Conservation (phyloP, 2,329 filamentous ascomycete species). For the Neophaeococcomyces mojaviensis region DNA sequence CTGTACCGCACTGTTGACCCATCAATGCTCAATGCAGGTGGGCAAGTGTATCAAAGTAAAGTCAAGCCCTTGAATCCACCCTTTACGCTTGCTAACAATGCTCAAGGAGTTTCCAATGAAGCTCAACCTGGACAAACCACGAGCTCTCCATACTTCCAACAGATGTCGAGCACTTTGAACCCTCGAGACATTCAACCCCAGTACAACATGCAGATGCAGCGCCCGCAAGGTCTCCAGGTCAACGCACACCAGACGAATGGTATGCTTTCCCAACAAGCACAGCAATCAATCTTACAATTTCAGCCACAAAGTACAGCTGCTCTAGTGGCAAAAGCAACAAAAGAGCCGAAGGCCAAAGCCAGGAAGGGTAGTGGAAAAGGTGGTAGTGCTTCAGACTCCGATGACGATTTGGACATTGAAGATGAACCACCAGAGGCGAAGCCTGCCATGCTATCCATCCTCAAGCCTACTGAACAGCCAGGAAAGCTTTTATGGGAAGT, state of each 20-base stretch:
- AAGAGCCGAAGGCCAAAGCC: conserved; percentile 19
- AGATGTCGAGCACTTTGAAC: conserved; percentile 9
- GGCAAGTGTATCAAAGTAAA: conserved; percentile 2
- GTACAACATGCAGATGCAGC: conserved; percentile 16
- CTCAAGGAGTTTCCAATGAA: conserved; percentile 9
- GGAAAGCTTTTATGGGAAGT: conserved; percentile 46
- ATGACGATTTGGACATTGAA: conserved; percentile 44
- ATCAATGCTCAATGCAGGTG: conserved; percentile 15
- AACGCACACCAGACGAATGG: conserved; percentile 29
- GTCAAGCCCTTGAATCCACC: background rate
- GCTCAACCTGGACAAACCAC: background rate
- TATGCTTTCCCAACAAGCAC: conserved; percentile 28
- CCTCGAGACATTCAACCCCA: conserved; percentile 17
- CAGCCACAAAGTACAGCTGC: conserved; percentile 22
- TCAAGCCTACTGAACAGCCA: conserved; percentile 46
- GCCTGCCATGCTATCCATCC: conserved; percentile 46
- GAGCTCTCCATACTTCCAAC: conserved; percentile 5
- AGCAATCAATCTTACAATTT: conserved; percentile 27
- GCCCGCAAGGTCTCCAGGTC: conserved; percentile 20
- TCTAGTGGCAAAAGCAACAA: conserved; percentile 11
- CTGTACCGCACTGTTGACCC: conserved; percentile 16
- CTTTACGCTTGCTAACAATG: conserved; percentile 8
- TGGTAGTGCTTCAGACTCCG: conserved; percentile 32
- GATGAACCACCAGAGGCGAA: conserved; percentile 46
- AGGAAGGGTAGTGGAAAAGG: conserved; percentile 20